A percentile compares a stretch with the other conserved stretches of the same genome.
These are phyloP conservation scores for Massarina eburnea DNA, from an alignment of 2,329 filamentous ascomycete genomes.

Conservation along the genomic window DNA sequence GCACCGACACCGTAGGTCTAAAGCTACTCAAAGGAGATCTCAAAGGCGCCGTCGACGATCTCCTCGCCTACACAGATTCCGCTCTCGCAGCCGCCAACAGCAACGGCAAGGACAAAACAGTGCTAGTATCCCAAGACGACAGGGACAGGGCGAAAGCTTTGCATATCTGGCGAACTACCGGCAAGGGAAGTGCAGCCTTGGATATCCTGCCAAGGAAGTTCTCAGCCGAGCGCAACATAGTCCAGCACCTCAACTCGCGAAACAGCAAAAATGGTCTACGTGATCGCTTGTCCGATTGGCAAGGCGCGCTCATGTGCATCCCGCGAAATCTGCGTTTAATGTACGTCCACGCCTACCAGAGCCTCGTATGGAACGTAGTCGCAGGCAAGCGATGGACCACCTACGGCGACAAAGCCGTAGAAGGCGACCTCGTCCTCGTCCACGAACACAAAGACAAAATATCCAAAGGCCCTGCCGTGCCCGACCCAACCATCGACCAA, in stretches of 20 bases:
- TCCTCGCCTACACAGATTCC: constrained; percentile 71
- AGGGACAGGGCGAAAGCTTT: constrained; percentile 77
- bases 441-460: constrained; percentile 57
- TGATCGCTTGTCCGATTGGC: constrained; percentile 65
- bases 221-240: constrained; percentile 74
- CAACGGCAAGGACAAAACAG: constrained; percentile 34
- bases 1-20: constrained; percentile 82
- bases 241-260: constrained; percentile 67
- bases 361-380: constrained; percentile 87
- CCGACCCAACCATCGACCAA: constrained; percentile 51
- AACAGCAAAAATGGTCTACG: constrained; percentile 50
- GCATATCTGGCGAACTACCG: constrained; percentile 67
- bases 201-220: constrained; percentile 76
- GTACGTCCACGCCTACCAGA: constrained; percentile 98
- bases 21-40: constrained; percentile 82
- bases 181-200: constrained; percentile 62
- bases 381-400: constrained; percentile 78
- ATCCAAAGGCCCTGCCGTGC: constrained; percentile 33
- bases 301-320: constrained; percentile 79
- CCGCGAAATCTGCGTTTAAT: constrained; percentile 82
- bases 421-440: constrained; percentile 80
- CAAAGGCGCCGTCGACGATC: constrained; percentile 73
- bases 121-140: constrained; percentile 71
- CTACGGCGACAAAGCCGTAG: constrained; percentile 72
- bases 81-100: constrained; percentile 59